phyloP scores from a whole-genome alignment of 1,139 yeast species.

The Yamadazyma oceani region DNA sequence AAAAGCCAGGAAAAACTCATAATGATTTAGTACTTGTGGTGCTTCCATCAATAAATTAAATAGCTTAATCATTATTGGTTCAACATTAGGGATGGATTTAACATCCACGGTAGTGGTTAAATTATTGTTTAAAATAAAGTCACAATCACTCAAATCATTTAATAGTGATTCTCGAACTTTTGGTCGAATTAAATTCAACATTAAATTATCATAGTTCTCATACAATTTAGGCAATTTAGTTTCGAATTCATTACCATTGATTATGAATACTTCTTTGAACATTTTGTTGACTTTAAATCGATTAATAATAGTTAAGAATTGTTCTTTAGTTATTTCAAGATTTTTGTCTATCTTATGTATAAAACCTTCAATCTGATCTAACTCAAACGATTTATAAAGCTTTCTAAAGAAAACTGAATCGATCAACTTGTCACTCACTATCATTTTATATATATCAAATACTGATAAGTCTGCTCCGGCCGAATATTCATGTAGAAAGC shows the following conservation, averaged over 20 bases:
- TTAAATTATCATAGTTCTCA: constrained; percentile 41
- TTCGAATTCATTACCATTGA: constrained; percentile 32
- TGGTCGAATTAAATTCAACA: constrained; percentile 42
- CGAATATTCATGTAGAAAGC: background rate
- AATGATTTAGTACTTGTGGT: constrained; percentile 67
- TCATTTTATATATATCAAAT: constrained; percentile 33
- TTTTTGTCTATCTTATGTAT: background rate
- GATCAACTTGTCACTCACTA: constrained; percentile 23
- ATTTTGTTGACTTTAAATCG: constrained; percentile 12
- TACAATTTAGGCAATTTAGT: constrained; percentile 24
- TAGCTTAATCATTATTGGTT: constrained; percentile 57
- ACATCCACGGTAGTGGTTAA: constrained; percentile 14
- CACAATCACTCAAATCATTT: constrained; percentile 30
- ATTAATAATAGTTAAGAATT: background rate
- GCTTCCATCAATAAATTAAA: constrained; percentile 81
- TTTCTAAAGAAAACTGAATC: constrained; percentile 18
- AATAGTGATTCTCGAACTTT: constrained; percentile 34
- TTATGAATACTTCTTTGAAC: constrained; percentile 40
- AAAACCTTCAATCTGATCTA: constrained; percentile 3
- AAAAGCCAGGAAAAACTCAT: constrained; percentile 76
- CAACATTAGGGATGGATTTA: constrained; percentile 19
- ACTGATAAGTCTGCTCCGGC: constrained; percentile 18
- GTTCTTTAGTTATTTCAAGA: background rate
- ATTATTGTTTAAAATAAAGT: constrained; percentile 26
- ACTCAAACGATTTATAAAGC: background rate